Evolutionary conservation across 129 eudicot species (phyloP), one percentile per base, ranked within the genome.

Genomic region (Pseudognaphalium luteoalbum): DNA sequence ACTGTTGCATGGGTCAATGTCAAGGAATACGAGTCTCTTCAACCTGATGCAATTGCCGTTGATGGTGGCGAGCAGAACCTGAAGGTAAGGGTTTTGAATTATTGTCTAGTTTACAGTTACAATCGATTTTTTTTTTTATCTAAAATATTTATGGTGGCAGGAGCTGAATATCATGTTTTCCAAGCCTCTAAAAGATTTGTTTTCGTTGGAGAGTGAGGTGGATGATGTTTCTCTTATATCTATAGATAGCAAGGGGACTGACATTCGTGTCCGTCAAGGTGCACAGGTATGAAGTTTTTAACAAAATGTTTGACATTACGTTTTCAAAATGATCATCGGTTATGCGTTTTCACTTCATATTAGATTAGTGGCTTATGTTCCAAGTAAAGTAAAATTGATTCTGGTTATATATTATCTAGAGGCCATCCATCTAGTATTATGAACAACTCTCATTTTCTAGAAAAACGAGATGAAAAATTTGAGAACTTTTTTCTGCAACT

Each of bases 1-100:
- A 95, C 97, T 10, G 99, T 95, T 81, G 99, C 99, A 68, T 95
- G 99, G 99, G 94, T 95, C 47, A 92, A 91, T 78, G 96, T 95
- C 51, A 95, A 83, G 78, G 99, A 95, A 76, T 95, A 95, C 22
- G 96, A 95, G 86, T 71, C 82, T 58, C 86, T 89, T 62, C 85
- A 85, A 69, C 99, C 99, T 9, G 99, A 95, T 69, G 88, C 85
- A 73, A 95, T 95, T 62, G 96, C 97, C 70, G 89, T 91, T 75
- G 89, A 91, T 74, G 99, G 97, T 6, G 99, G 99, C 6, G 99
- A 91, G 79, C 99, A 94, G 72, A 86, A 85, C 79, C 81, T 95
- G 74, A 95, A 95, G 96, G 97, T 91, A 66, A 67, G 39, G n/a
- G 72, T 7, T 7, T 67, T 37, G 54, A 67, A 19, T 52, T 61